phyloP scores from a whole-genome alignment of 1,139 yeast species.

The Suhomyces bokatorum region DNA sequence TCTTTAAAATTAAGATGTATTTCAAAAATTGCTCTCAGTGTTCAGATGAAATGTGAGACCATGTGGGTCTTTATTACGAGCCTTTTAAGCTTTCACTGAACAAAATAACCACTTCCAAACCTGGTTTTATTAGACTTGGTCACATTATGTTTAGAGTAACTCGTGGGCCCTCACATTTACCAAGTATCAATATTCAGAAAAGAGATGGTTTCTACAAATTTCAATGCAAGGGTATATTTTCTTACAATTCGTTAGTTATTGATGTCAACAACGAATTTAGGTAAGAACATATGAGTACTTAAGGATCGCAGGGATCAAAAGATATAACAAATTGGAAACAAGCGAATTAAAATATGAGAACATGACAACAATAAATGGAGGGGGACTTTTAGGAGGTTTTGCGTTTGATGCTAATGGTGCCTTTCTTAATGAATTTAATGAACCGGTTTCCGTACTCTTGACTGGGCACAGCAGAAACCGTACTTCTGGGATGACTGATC shows the following conservation, averaged over 20 bases:
- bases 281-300: not conserved
- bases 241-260: slow-evolving; percentile 4
- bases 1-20: too few relatives aligned
- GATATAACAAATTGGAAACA: slow-evolving; percentile 1
- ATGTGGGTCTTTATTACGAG: too few relatives aligned
- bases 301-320: slow-evolving; percentile 1
- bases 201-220: not conserved
- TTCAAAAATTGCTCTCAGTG: too few relatives aligned
- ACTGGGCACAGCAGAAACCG: slow-evolving; percentile 90
- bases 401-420: slow-evolving; percentile 22
- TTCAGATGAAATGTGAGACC: too few relatives aligned
- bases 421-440: slow-evolving; percentile 60
- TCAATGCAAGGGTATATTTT: not conserved
- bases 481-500: slow-evolving; percentile 62
- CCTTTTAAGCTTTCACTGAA: too few relatives aligned
- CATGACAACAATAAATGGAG: not conserved
- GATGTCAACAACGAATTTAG: slow-evolving; percentile 1
- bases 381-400: slow-evolving; percentile 4
- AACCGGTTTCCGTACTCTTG: slow-evolving; percentile 87
- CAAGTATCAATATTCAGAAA: too few relatives aligned
- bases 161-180: too few relatives aligned
- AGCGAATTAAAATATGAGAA: slow-evolving; percentile 8
- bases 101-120: too few relatives aligned
- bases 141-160: too few relatives aligned
- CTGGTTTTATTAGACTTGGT: too few relatives aligned